Percentiles rank a stretch among this genome's conserved stretches.
phyloP scores from a whole-genome alignment of 2,329 filamentous ascomycete species.

The Fusarium tuaranense region DNA sequence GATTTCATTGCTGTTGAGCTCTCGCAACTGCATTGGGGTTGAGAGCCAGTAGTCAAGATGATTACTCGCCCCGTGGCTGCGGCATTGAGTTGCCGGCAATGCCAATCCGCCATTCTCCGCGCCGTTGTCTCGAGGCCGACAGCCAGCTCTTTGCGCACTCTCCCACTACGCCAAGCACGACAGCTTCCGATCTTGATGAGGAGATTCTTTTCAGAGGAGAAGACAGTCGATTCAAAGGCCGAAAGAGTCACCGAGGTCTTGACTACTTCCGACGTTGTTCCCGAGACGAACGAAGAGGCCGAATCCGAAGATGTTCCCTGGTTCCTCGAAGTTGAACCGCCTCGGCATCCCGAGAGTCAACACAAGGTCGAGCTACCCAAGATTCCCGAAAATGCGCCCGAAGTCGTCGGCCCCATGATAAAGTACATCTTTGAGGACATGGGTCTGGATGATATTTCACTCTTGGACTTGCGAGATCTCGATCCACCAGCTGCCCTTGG shows the following conservation, averaged over 20 bases:
- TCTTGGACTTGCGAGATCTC: slow-evolving; percentile 86
- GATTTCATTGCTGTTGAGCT: background rate
- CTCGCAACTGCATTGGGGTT: background rate
- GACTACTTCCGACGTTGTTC: slow-evolving; percentile 29
- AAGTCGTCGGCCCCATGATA: slow-evolving; percentile 77
- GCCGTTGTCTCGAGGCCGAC: slow-evolving; percentile 43
- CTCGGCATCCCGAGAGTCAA: slow-evolving; percentile 62
- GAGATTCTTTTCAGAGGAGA: slow-evolving; percentile 41
- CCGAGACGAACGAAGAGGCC: slow-evolving; percentile 49
- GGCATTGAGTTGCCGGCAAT: slow-evolving; percentile 47
- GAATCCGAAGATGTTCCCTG: slow-evolving; percentile 68
- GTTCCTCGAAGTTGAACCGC: slow-evolving; percentile 84
- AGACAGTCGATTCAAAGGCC: slow-evolving; percentile 10
- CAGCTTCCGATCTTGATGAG: slow-evolving; percentile 32
- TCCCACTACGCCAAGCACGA: slow-evolving; percentile 36
- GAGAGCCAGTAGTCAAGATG: slow-evolving; percentile 36
- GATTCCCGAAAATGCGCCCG: slow-evolving; percentile 76
- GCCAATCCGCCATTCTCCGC: slow-evolving; percentile 46
- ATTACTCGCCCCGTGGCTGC: slow-evolving; percentile 46
- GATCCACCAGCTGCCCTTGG: slow-evolving; percentile 91
- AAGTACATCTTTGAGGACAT: slow-evolving; percentile 85
- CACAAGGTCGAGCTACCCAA: slow-evolving; percentile 62
- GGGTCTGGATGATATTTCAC: slow-evolving; percentile 82
- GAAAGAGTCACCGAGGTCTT: slow-evolving; percentile 24
- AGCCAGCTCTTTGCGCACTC: slow-evolving; percentile 36